These are phyloP conservation scores for Alnus rubra DNA, from an alignment of 306 rosid species.

Conservation along the genomic window DNA sequence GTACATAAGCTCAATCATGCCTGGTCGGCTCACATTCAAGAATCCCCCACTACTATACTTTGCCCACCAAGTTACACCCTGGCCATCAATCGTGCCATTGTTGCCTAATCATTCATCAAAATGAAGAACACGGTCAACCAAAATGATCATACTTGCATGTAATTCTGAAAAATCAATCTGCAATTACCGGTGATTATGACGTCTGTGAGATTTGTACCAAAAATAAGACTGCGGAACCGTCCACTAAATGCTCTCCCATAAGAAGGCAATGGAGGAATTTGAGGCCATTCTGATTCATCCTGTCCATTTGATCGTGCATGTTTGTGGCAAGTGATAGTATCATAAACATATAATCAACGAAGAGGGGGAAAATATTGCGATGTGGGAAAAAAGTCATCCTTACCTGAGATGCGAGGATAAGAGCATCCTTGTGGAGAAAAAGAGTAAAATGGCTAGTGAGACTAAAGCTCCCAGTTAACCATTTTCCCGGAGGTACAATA, in stretches of 20 bases:
- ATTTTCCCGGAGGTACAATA: slow-evolving; percentile 82
- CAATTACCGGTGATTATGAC: slow-evolving; percentile 69
- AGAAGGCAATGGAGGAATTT: slow-evolving; percentile 47
- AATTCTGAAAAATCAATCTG: too few species aligned
- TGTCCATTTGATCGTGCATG: slow-evolving; percentile 22
- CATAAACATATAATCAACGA: not conserved
- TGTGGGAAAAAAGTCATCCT: not conserved
- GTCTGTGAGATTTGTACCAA: slow-evolving; percentile 77
- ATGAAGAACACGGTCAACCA: too few species aligned
- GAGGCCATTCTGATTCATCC: slow-evolving; percentile 72
- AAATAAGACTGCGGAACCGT: slow-evolving; percentile 64
- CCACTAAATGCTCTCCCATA: slow-evolving; percentile 63
- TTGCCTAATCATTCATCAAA: slow-evolving; percentile 35
- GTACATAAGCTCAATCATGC: slow-evolving; percentile 68
- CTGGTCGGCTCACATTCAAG: slow-evolving; percentile 53
- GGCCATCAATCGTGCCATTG: slow-evolving; percentile 84
- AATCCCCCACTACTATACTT: slow-evolving; percentile 30
- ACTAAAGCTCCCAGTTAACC: slow-evolving; percentile 92
- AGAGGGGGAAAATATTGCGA: too few species aligned
- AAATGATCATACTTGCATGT: too few species aligned
- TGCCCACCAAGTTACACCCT: slow-evolving; percentile 75
- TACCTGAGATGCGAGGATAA: slow-evolving; percentile 77
- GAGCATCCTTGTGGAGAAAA: slow-evolving; percentile 76
- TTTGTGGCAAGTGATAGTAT: not conserved
- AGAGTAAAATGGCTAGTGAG: slow-evolving; percentile 89